phyloP scores from a whole-genome alignment of 257 asterid species.

The Verbascum thapsus region DNA sequence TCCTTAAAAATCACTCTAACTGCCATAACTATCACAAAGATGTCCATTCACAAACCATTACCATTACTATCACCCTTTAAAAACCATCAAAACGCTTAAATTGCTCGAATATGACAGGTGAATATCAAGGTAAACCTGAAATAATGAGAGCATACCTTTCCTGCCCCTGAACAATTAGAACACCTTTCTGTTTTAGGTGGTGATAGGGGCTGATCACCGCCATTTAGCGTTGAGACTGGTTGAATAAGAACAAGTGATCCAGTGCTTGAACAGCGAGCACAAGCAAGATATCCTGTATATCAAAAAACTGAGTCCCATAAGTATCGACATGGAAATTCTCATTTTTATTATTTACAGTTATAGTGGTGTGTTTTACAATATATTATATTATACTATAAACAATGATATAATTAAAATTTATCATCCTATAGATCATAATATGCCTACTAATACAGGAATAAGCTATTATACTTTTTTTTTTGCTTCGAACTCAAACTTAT shows the following conservation, averaged over 20 bases:
- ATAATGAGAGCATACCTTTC: constrained; percentile 60
- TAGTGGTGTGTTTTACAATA: too few species aligned
- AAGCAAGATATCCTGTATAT: constrained; percentile 84
- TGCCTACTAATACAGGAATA: too few species aligned
- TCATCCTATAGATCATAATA: too few species aligned
- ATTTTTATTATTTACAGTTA: too few species aligned
- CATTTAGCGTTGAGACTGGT: constrained; percentile 61
- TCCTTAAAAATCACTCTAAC: too few species aligned
- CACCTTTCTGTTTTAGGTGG: constrained; percentile 86
- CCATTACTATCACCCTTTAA: background rate
- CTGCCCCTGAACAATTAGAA: constrained; percentile 87
- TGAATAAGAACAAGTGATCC: constrained; percentile 79
- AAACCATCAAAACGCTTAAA: too few species aligned
- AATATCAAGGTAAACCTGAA: background rate
- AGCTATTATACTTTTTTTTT: too few species aligned
- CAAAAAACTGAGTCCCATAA: constrained; percentile 13
- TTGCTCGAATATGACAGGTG: background rate
- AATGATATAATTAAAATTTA: too few species aligned
- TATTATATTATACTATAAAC: too few species aligned
- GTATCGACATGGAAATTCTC: too few species aligned
- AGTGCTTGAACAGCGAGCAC: constrained; percentile 92
- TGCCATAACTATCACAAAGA: too few species aligned
- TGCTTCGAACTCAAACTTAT: too few species aligned
- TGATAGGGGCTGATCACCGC: constrained; percentile 55
- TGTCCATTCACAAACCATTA: background rate